Evolutionary conservation across 176 grass and related monocot genomes (phyloP).

Genomic region (bread wheat (Triticum aestivum)): DNA sequence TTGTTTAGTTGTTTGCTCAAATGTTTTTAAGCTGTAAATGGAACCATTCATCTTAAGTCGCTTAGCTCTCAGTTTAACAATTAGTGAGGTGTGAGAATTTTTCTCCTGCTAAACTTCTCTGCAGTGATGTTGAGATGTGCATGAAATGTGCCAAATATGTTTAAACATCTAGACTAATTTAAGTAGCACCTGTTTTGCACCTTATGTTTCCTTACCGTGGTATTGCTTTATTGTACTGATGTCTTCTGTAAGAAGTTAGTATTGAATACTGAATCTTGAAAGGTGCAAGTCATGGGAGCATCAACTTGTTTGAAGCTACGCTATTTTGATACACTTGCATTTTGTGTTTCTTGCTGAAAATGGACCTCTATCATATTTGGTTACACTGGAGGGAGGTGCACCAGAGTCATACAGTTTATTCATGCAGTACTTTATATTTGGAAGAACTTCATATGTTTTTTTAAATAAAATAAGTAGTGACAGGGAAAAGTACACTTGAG

Average conservation of each 20-base stretch:
- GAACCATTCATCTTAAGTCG: neutral
- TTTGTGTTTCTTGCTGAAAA: neutral
- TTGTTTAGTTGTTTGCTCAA: conserved; percentile 14
- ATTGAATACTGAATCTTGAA: neutral
- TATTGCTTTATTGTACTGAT: neutral
- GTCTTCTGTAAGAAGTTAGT: neutral
- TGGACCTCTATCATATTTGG: neutral
- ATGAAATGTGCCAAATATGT: conserved; percentile 19
- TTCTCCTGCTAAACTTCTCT: neutral
- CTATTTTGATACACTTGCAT: neutral
- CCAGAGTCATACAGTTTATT: neutral
- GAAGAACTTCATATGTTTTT: neutral
- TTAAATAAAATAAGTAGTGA: neutral
- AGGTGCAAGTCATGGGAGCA: neutral
- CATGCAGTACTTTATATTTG: neutral
- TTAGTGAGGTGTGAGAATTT: neutral
- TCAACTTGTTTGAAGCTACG: neutral
- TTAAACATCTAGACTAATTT: neutral
- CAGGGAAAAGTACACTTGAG: neutral
- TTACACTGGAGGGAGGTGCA: neutral
- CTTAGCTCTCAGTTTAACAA: neutral
- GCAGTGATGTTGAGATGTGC: neutral
- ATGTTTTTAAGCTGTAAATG: conserved; percentile 1
- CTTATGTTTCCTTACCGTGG: neutral
- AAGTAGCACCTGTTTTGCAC: neutral